phyloP scores from a whole-genome alignment of 192 early-diverging fungal species.

The Entophlyctis luteolus region DNA sequence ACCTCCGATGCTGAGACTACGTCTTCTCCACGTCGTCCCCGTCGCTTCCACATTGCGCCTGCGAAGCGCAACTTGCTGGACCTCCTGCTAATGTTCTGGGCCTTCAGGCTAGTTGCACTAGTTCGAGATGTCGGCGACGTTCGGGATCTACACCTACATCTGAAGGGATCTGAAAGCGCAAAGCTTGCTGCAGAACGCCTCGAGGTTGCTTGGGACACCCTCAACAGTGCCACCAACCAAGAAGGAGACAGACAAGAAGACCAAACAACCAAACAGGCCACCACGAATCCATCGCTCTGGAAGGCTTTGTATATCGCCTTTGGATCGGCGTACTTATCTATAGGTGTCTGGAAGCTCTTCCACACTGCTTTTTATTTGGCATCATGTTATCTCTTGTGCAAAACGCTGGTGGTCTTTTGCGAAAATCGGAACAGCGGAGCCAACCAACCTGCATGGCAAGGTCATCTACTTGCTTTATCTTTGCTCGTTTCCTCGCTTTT shows the following conservation, averaged over 20 bases:
- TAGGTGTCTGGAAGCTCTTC: slow-evolving; percentile 61
- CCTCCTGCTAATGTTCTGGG: slow-evolving; percentile 61
- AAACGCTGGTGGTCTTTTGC: slow-evolving; percentile 39
- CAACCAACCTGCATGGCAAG: not conserved
- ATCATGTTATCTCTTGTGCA: slow-evolving; percentile 54
- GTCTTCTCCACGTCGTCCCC: not conserved
- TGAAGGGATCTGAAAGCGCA: slow-evolving; percentile 55
- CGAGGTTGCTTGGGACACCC: slow-evolving; percentile 50
- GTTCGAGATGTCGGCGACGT: slow-evolving; percentile 29
- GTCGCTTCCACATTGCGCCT: slow-evolving; percentile 34
- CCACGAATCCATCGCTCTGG: slow-evolving; percentile 45
- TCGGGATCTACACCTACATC: slow-evolving; percentile 45
- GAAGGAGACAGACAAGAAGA: not conserved
- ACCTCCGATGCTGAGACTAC: no score
- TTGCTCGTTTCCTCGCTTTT: slow-evolving; percentile 50
- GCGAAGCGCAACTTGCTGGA: slow-evolving; percentile 44
- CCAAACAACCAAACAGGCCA: not conserved
- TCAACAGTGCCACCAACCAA: no score
- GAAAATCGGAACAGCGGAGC: slow-evolving; percentile 23
- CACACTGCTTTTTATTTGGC: slow-evolving; percentile 64
- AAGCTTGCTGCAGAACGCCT: slow-evolving; percentile 50
- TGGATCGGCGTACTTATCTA: slow-evolving; percentile 46
- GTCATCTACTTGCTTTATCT: slow-evolving; percentile 20
- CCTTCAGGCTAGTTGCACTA: slow-evolving; percentile 47
- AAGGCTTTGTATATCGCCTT: slow-evolving; percentile 56